phyloP scores from a whole-genome alignment of 805 yeast species.

The Kluyveromyces nonfermentans region DNA sequence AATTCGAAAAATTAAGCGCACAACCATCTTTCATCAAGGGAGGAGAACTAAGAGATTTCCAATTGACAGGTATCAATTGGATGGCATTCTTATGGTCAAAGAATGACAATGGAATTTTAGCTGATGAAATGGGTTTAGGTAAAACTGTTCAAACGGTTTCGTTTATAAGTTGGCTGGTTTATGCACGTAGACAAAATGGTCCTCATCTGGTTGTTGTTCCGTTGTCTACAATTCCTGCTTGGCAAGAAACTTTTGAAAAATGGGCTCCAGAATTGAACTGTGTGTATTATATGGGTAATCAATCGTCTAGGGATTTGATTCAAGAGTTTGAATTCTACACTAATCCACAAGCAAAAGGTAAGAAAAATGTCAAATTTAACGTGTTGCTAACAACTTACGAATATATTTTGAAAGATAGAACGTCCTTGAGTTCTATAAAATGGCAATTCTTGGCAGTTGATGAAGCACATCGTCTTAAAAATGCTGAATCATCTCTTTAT shows the following conservation, averaged over 20 bases:
- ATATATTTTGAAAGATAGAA: conserved; percentile 82
- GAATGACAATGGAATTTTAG: conserved; percentile 92
- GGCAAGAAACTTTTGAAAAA: conserved; percentile 97
- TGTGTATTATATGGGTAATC: conserved; percentile 87
- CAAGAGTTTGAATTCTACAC: conserved; percentile 80
- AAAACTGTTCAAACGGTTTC: conserved; percentile 96
- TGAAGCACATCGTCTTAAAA: conserved; percentile 94
- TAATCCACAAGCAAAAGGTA: conserved; percentile 34
- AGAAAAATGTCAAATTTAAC: conserved; percentile 75
- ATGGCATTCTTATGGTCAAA: conserved; percentile 99
- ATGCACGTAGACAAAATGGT: conserved; percentile 93
- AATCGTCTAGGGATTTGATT: conserved; percentile 71
- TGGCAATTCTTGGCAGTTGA: conserved; percentile 98
- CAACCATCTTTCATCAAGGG: conserved; percentile 88
- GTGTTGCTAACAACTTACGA: conserved; percentile 92
- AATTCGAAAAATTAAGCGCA: conserved; percentile 72
- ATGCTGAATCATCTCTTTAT: conserved; percentile 86
- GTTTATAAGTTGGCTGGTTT: conserved; percentile 88
- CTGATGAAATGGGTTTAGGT: conserved; percentile 99
- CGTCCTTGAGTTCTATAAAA: conserved; percentile 67
- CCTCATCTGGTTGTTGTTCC: conserved; percentile 97
- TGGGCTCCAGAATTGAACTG: conserved; percentile 97
- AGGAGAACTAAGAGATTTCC: conserved; percentile 93
- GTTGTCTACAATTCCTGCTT: conserved; percentile 89
- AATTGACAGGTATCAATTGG: conserved; percentile 97